Conservation (phyloP, 1,284 basidiomycete species). For the Calocybe gambosa region DNA sequence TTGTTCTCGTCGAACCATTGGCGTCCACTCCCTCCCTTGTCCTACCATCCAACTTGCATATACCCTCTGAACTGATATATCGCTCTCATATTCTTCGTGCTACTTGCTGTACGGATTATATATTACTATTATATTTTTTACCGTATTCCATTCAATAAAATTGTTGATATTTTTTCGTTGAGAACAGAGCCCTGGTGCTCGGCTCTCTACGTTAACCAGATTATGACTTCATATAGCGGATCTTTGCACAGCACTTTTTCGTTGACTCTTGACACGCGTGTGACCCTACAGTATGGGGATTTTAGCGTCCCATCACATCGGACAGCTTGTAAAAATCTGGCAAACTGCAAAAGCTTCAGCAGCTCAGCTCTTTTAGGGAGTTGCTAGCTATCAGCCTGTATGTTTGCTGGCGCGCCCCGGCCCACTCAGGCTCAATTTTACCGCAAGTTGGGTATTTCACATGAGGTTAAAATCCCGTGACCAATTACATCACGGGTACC, state of each 20-base stretch:
- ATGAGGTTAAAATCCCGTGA: conserved; percentile 1
- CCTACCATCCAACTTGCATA: background rate
- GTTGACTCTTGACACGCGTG: too few relatives aligned
- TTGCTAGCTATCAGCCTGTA: too few relatives aligned
- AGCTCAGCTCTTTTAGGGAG: too few relatives aligned
- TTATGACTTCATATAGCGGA: too few relatives aligned
- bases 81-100: conserved; percentile 11
- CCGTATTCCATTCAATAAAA: conserved; percentile 2
- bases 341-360: too few relatives aligned
- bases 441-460: background rate
- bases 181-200: too few relatives aligned
- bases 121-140: conserved; percentile 17
- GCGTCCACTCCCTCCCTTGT: conserved; percentile 1
- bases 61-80: conserved; percentile 11
- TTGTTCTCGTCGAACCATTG: conserved; percentile 1
- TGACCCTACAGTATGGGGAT: too few relatives aligned
- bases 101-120: conserved; percentile 16
- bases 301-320: too few relatives aligned
- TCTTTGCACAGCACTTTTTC: too few relatives aligned
- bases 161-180: background rate
- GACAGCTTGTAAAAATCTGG: too few relatives aligned
- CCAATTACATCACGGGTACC: conserved; percentile 3
- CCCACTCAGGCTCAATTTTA: background rate
- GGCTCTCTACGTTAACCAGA: too few relatives aligned
- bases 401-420: too few relatives aligned